Base-by-base conservation (phyloP, 192 early-diverging fungal species). In the Coemansia sp. region DNA sequence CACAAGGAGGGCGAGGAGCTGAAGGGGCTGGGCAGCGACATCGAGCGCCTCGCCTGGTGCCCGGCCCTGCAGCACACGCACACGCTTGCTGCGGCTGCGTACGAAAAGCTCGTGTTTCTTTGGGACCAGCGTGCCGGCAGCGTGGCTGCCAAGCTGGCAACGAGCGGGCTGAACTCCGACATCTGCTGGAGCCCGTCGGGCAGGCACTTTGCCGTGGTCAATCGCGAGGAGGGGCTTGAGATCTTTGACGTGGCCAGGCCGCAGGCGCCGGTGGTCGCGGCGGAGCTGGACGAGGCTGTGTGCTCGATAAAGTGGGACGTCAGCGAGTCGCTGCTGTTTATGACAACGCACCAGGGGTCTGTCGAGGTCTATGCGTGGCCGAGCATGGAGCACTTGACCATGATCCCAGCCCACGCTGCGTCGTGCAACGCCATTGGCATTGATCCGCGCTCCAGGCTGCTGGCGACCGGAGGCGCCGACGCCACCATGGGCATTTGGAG, bases 1-100 rank as follows among this genome's bases (percentile, higher is more conserved):
- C 79, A 82, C 60, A 82, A 82, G 31, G 79, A 82, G 22, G 79
- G 79, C 66, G 79, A 82, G 40, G 79, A 70, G 31, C 67, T 76
- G 42, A 62, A 65, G 29, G 66, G 61, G 0, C 39, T 82, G 8
- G 67, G 69, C 27, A 51, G 19, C 11, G 45, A 66, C 15, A 76
- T 82, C 11, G 79, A 82, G 57, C 66, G 70, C 1, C 56, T 82
- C 1, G 68, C 70, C 3, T 82, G 79, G 79, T 67, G 74, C 32
- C 73, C 79, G 2, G 62, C 40, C 14, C 2, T 70, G 5, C 49
- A 59, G 6, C 45, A 65, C 38, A 9, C 60, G 5, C 37, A 69
- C 19, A n/a, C 70, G 0, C 57, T 82, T 2, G 79, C 79, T 6
- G 79, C 73, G 0, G 74, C 79, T 1, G 15, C 64, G 6, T 82